Evolutionary conservation across 2,329 filamentous ascomycete genomes (phyloP), one percentile per base, ranked within the genome.

Genomic region (Monosporascus sp.): DNA sequence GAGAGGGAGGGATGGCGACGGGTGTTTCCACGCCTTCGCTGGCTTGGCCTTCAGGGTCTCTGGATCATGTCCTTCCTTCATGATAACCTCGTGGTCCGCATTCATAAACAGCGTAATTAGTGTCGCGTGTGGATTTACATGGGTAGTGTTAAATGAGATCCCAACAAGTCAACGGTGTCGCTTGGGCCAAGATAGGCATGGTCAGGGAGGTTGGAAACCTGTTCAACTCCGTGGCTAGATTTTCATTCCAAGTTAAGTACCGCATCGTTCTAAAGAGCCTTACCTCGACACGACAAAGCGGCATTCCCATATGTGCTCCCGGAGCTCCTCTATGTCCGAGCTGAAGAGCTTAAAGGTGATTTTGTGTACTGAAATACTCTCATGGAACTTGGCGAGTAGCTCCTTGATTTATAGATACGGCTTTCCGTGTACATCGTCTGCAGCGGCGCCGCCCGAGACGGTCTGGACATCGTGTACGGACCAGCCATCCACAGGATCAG

Each of bases 161-260:
- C 60, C 60, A 75, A 65, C 9, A 51, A 37, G 0, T 6, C 1
- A 1, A 75, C 51, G 0, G 62, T 66, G 1, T 31, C 37, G 2
- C 44, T 4, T 3, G 63, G 58, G 0, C 72, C 72, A 3, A 73
- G 27, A 47, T 68, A 73, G n/a, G 53, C 56, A 0, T 27, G 11
- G 50, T 76, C 72, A 8, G 63, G 57, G 17, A 75, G 69, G 54
- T 75, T 75, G 4, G 71, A 65, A 1, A 71, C 56, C 71, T 75
- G 44, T 48, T 46, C 17, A 38, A 18, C 35, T 8, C 6, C 6
- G 24, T 24, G 2, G 24, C 57, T 48, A 52, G 54, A 48, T 6
- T 17, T 50, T 44, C 18, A 20, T 8, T 45, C 22, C 35, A 22
- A 31, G 2, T 5, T 20, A 35, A 20, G 31, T 14, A 35, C 24